Evolutionary conservation across 257 asterid genomes (phyloP).

Genomic region (Petunia axillaris): DNA sequence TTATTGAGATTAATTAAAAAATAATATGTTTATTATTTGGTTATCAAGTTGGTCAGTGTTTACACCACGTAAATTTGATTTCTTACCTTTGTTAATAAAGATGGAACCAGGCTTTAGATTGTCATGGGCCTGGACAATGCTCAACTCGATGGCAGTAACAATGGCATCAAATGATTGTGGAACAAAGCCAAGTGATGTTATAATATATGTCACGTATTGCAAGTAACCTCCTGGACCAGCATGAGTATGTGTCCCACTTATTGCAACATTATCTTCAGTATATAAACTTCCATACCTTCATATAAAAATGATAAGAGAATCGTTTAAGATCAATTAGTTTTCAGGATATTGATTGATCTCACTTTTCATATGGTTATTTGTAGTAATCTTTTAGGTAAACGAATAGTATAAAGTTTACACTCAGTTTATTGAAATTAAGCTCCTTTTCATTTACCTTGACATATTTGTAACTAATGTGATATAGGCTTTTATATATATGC

Average conservation of each 20-base stretch:
- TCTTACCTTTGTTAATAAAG: conserved; percentile 48
- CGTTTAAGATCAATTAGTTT: background rate
- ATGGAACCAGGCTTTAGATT: conserved; percentile 53
- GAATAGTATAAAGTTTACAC: no score
- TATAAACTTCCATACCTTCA: conserved; percentile 61
- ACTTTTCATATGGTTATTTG: no score
- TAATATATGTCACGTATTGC: conserved; percentile 53
- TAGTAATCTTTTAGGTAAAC: no score
- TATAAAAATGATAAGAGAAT: background rate
- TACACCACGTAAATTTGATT: background rate
- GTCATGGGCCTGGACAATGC: conserved; percentile 62
- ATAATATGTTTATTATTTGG: no score
- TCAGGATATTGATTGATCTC: no score
- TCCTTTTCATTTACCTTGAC: background rate
- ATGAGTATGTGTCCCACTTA: conserved; percentile 71
- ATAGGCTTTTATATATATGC: no score
- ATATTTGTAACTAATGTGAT: background rate
- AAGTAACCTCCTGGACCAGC: conserved; percentile 77
- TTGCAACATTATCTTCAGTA: conserved; percentile 58
- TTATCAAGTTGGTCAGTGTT: no score
- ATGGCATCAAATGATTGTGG: conserved; percentile 64
- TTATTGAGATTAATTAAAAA: no score
- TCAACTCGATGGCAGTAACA: conserved; percentile 53
- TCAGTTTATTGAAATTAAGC: background rate
- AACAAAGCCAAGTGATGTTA: conserved; percentile 68